Conservation (phyloP, 257 asterid species). For the Salvia miltiorrhiza region DNA sequence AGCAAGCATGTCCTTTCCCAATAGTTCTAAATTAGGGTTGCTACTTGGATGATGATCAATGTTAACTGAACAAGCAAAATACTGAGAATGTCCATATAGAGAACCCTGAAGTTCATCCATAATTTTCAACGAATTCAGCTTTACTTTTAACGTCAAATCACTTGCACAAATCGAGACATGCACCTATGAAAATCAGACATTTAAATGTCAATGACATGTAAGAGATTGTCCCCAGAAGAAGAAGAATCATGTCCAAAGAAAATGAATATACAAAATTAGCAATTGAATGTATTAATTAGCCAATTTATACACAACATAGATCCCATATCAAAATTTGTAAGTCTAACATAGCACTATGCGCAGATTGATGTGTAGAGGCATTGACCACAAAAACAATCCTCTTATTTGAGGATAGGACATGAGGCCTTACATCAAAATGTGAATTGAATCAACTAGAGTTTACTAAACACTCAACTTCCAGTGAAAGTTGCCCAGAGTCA, state of each 20-base stretch:
- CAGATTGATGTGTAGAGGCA: neutral
- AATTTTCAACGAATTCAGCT: conserved; percentile 90
- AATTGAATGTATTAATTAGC: neutral
- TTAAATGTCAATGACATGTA: conserved; percentile 18
- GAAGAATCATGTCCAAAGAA: neutral
- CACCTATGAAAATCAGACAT: conserved; percentile 53
- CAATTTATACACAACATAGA: neutral
- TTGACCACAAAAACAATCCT: conserved; percentile 10
- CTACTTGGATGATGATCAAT: conserved; percentile 46
- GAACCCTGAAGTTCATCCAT: conserved; percentile 87
- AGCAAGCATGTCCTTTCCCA: conserved; percentile 39
- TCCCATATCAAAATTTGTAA: conserved; percentile 8
- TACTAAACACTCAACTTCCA: conserved; percentile 21
- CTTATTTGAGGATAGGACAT: neutral
- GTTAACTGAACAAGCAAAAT: conserved; percentile 81
- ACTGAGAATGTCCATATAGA: conserved; percentile 55
- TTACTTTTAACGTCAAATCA: conserved; percentile 77
- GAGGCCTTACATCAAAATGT: neutral
- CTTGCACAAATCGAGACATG: conserved; percentile 65
- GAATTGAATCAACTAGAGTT: conserved; percentile 9
- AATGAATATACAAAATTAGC: conserved; percentile 5
- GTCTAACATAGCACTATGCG: neutral
- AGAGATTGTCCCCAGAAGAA: neutral
- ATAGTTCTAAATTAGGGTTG: conserved; percentile 41
- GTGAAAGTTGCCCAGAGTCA: neutral